phyloP scores from a whole-genome alignment of 371 early-diverging fungal species.

The Mortierella sp. region DNA sequence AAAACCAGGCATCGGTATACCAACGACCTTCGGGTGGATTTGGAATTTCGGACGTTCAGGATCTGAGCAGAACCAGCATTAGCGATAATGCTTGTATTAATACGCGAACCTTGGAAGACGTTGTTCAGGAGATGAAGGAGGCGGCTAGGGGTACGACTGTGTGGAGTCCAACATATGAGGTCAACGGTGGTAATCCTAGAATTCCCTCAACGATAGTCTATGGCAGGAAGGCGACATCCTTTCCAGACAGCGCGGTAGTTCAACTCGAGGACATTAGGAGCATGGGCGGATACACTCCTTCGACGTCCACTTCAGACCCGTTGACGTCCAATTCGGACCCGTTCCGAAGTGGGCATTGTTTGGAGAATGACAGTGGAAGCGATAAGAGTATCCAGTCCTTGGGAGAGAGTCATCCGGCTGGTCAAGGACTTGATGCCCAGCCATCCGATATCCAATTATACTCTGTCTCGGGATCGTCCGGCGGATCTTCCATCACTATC shows the following conservation, averaged over 20 bases:
- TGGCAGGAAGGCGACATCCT: constrained; percentile 1
- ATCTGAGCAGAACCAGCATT: constrained; percentile 33
- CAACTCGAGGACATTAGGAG: background rate
- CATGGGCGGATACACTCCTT: background rate
- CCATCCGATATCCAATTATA: constrained; percentile 1
- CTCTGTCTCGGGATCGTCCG: constrained; percentile 13
- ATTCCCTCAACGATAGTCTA: constrained; percentile 7
- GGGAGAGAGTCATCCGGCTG: constrained; percentile 13
- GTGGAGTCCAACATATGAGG: constrained; percentile 7
- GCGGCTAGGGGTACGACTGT: constrained; percentile 12
- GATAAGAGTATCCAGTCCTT: constrained; percentile 6
- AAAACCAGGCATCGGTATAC: constrained; percentile 14
- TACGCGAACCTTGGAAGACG: constrained; percentile 36
- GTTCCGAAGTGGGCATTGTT: too few species aligned
- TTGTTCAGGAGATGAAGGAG: constrained; percentile 52
- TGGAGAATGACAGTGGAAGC: background rate
- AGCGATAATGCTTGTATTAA: background rate
- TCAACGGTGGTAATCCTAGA: background rate
- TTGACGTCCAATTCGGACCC: too few species aligned
- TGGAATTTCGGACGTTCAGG: constrained; percentile 7
- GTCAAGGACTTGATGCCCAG: constrained; percentile 10
- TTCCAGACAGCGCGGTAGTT: background rate
- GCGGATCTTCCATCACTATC: constrained; percentile 12
- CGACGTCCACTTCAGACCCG: constrained; percentile 3
- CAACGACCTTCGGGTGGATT: constrained; percentile 13